These are phyloP conservation scores for Blastobotrys buckinghamii DNA, from an alignment of 1,139 yeast species.

Conservation along the genomic window DNA sequence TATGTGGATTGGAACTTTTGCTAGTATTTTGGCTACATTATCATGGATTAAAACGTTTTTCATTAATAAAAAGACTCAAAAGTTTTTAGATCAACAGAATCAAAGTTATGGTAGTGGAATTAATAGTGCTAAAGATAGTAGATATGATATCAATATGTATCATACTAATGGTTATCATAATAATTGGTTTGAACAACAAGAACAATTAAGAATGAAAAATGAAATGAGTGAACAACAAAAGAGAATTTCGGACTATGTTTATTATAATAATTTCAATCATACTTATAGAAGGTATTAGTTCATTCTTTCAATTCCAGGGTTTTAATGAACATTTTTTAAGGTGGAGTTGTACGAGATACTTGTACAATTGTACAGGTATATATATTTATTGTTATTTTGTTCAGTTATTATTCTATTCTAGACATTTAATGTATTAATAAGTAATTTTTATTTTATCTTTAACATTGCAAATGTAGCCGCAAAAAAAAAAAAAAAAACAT, in stretches of 20 bases:
- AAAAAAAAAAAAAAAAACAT: too few relatives aligned
- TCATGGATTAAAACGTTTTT: background rate
- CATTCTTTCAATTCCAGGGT: too few relatives aligned
- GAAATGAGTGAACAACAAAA: background rate
- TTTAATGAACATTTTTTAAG: too few relatives aligned
- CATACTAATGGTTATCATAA: background rate
- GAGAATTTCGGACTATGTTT: background rate
- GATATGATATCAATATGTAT: background rate
- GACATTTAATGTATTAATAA: too few relatives aligned
- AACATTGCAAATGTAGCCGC: too few relatives aligned
- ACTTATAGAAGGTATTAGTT: background rate
- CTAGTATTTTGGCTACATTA: background rate
- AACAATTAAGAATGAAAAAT: too few relatives aligned
- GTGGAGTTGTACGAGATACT: too few relatives aligned
- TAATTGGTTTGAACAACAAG: background rate
- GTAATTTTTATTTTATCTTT: too few relatives aligned
- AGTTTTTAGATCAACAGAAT: too few relatives aligned
- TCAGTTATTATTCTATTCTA: too few relatives aligned
- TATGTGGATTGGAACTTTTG: conserved; percentile 2
- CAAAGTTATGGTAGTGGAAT: too few relatives aligned
- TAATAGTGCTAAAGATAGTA: background rate
- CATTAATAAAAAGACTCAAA: background rate
- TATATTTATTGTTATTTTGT: background rate
- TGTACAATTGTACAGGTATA: too few relatives aligned
- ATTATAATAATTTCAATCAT: background rate